Percentiles rank a stretch among this genome's conserved stretches.
Evolutionary conservation across 2,329 filamentous ascomycete genomes (phyloP).

Genomic region (Phyllachora maydis): DNA sequence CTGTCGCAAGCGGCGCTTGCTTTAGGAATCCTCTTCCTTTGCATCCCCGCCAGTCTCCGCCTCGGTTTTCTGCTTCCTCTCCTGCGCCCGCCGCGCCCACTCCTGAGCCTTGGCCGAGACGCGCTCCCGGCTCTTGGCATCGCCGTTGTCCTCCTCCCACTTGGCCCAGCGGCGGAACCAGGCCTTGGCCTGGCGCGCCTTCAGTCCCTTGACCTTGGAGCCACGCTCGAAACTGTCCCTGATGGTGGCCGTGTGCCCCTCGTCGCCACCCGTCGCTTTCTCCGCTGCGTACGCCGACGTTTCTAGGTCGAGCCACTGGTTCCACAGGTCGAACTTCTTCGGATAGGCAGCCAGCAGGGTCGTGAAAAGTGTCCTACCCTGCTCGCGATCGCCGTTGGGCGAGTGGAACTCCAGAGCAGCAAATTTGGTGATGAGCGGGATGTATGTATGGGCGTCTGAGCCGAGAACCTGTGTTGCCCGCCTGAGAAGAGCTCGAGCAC

Average conservation of each 20-base stretch:
- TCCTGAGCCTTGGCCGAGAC: slow-evolving; percentile 51
- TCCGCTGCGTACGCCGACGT: slow-evolving; percentile 32
- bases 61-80: slow-evolving; percentile 15
- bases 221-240: slow-evolving; percentile 71
- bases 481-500: slow-evolving; percentile 56
- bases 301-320: slow-evolving; percentile 77
- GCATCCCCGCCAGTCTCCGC: slow-evolving; percentile 9
- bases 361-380: slow-evolving; percentile 87
- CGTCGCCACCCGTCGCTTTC: slow-evolving; percentile 30
- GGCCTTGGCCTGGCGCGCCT: slow-evolving; percentile 62
- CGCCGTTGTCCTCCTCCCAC: slow-evolving; percentile 63
- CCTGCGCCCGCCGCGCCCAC: slow-evolving; percentile 36
- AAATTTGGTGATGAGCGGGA: slow-evolving; percentile 68
- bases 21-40: slow-evolving; percentile 3
- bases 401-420: slow-evolving; percentile 83
- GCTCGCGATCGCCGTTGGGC: slow-evolving; percentile 63
- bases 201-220: slow-evolving; percentile 46
- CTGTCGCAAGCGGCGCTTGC: neutral
- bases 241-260: slow-evolving; percentile 30
- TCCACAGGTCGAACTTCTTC: slow-evolving; percentile 85
- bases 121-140: slow-evolving; percentile 46
- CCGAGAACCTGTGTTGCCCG: slow-evolving; percentile 74
- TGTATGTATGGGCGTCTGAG: slow-evolving; percentile 37
- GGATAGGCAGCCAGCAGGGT: slow-evolving; percentile 66
- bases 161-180: slow-evolving; percentile 86